Percentiles rank a stretch among this genome's conserved stretches.
Conservation (phyloP, 345 rosid species). For the Camelina hispida region DNA sequence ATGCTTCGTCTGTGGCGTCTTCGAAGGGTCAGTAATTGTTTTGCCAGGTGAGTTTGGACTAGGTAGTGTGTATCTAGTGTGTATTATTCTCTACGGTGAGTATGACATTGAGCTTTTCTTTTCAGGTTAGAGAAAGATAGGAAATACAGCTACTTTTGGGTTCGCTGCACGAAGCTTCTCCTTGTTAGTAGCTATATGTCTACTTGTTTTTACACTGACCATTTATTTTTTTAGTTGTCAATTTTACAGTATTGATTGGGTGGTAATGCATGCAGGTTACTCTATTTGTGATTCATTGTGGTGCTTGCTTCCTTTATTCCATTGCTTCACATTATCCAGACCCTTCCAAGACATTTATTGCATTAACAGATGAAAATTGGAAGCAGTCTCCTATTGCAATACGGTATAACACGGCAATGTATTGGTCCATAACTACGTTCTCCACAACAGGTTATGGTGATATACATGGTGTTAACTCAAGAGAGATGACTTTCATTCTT, state of each 20-base stretch:
- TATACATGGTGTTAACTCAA: slow-evolving; percentile 66
- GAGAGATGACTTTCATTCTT: slow-evolving; percentile 68
- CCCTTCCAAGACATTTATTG: slow-evolving; percentile 68
- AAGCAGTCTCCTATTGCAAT: slow-evolving; percentile 35
- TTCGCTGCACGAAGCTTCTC: slow-evolving; percentile 71
- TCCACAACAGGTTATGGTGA: slow-evolving; percentile 91
- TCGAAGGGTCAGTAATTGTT: slow-evolving; percentile 66
- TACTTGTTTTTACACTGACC: not conserved
- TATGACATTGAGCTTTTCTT: slow-evolving; percentile 6
- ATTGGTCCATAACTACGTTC: slow-evolving; percentile 87
- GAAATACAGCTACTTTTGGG: slow-evolving; percentile 69
- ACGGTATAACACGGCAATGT: slow-evolving; percentile 69
- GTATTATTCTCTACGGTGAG: not conserved
- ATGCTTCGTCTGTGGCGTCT: slow-evolving; percentile 97
- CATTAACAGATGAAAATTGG: slow-evolving; percentile 51
- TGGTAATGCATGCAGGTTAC: slow-evolving; percentile 59
- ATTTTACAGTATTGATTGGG: not conserved
- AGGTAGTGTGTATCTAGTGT: no score
- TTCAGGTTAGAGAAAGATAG: slow-evolving; percentile 84
- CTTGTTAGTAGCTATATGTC: slow-evolving; percentile 57
- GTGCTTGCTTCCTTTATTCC: slow-evolving; percentile 72
- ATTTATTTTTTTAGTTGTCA: not conserved
- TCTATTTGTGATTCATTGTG: slow-evolving; percentile 73
- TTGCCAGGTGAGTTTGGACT: slow-evolving; percentile 53
- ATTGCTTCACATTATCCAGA: slow-evolving; percentile 56